Evolutionary conservation across 495 filamentous ascomycete species (phyloP).

Genomic region (Aspergillus egyptiacus): DNA sequence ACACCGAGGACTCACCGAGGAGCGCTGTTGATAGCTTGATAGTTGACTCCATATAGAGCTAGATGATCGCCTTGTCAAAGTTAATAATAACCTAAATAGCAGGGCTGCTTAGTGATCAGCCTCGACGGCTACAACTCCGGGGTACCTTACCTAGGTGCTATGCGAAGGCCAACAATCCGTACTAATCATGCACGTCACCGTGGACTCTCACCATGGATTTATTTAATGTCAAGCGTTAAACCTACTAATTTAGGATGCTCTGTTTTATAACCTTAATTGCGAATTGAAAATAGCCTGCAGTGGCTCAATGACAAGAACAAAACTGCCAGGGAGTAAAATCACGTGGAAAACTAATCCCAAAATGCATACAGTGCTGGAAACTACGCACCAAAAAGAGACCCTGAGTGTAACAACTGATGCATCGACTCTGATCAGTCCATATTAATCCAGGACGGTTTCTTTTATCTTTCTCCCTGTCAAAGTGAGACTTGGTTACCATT

Average conservation of each 20-base stretch:
- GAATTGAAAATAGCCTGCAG: too few species aligned
- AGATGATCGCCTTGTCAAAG: conserved; percentile 19
- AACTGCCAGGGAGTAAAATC: too few species aligned
- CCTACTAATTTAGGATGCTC: too few species aligned
- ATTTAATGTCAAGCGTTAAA: too few species aligned
- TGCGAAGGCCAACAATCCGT: too few species aligned
- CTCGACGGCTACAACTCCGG: background rate
- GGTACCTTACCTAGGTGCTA: background rate
- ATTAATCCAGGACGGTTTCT: background rate
- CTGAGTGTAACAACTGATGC: conserved; percentile 16
- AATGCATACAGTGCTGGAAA: conserved; percentile 22
- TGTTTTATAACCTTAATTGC: too few species aligned
- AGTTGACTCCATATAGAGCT: conserved; percentile 4
- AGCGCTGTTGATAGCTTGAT: background rate
- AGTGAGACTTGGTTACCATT: background rate
- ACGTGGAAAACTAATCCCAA: conserved; percentile 25
- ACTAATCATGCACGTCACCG: background rate
- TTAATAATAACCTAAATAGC: conserved; percentile 8
- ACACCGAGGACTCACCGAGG: too few species aligned
- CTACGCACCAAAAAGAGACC: conserved; percentile 17
- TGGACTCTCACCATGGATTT: too few species aligned
- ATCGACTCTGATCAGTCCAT: conserved; percentile 13
- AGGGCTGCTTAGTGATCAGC: conserved; percentile 14
- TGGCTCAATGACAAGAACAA: too few species aligned
- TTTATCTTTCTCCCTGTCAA: background rate